Conservation (phyloP, 2,329 filamentous ascomycete genomes). For the Epichloe uncinata region DNA sequence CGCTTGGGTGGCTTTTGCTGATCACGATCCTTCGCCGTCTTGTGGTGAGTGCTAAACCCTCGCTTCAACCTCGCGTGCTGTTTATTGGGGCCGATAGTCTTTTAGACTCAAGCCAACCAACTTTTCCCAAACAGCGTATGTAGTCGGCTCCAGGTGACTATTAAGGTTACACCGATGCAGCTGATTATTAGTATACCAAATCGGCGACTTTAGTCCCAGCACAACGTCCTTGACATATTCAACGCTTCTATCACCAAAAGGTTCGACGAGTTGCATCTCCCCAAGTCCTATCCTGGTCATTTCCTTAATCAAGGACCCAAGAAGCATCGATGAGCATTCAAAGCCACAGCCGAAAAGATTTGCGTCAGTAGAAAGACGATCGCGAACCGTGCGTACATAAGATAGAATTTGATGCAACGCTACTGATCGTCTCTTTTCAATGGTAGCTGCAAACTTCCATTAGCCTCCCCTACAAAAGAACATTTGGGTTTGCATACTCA, state of each 20-base stretch:
- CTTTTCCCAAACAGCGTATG: rapidly evolving
- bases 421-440: background rate
- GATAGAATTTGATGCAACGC: rapidly evolving
- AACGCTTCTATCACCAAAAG: background rate
- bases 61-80: too few relatives aligned
- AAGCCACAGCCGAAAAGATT: background rate
- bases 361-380: background rate
- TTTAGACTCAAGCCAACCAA: background rate
- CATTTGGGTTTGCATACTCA: background rate
- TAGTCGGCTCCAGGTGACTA: background rate
- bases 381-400: background rate
- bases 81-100: background rate
- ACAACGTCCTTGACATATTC: background rate
- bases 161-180: background rate
- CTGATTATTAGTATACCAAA: too few relatives aligned
- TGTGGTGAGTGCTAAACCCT: too few relatives aligned
- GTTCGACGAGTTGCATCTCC: background rate
- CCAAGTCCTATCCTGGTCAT: background rate
- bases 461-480: background rate
- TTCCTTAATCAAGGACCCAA: background rate
- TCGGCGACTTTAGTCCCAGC: background rate
- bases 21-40: too few relatives aligned
- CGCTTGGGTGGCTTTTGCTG: too few relatives aligned
- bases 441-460: background rate
- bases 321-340: background rate